Percentiles rank a stretch among this genome's conserved stretches.
Evolutionary conservation across 306 rosid species (phyloP).

Genomic region (Benincasa hispida): DNA sequence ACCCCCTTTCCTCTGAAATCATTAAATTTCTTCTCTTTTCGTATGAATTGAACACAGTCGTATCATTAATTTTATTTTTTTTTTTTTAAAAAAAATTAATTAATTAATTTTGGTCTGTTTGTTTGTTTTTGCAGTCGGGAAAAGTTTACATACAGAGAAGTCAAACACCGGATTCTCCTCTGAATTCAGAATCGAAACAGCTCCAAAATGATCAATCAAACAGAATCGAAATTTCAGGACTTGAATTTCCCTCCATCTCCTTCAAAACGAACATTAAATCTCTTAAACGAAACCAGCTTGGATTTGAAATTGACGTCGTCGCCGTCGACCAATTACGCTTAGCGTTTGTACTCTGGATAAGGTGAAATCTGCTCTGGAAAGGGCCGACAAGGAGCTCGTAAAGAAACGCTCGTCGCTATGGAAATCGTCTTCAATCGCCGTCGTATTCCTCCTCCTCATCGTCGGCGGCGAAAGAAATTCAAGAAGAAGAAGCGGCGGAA

Average conservation of each 20-base stretch:
- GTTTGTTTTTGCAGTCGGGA: constrained; percentile 61
- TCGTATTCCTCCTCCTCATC: constrained; percentile 44
- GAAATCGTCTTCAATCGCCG: constrained; percentile 49
- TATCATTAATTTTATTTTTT: not conserved
- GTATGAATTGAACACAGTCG: not conserved
- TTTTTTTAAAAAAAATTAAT: not conserved
- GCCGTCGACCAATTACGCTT: constrained; percentile 36
- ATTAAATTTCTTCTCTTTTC: not conserved
- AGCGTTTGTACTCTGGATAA: constrained; percentile 92
- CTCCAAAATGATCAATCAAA: constrained; percentile 18
- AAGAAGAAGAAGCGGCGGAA: constrained; percentile 53
- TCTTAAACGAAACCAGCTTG: constrained; percentile 54
- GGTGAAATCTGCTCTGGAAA: constrained; percentile 79
- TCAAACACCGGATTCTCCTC: constrained; percentile 21
- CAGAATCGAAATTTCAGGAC: constrained; percentile 51
- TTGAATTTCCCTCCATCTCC: constrained; percentile 57
- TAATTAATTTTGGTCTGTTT: not conserved
- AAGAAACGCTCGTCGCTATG: constrained; percentile 43
- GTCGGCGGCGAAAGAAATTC: constrained; percentile 36
- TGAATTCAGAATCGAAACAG: constrained; percentile 21
- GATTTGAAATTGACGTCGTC: constrained; percentile 44
- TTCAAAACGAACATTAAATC: constrained; percentile 40
- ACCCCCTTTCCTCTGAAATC: not conserved
- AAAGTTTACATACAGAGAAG: constrained; percentile 68
- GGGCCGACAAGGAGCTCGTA: constrained; percentile 82